Percentiles rank a stretch among this genome's conserved stretches.
These are phyloP conservation scores for Venturia effusa DNA, from an alignment of 2,329 filamentous ascomycete species.

Conservation along the genomic window DNA sequence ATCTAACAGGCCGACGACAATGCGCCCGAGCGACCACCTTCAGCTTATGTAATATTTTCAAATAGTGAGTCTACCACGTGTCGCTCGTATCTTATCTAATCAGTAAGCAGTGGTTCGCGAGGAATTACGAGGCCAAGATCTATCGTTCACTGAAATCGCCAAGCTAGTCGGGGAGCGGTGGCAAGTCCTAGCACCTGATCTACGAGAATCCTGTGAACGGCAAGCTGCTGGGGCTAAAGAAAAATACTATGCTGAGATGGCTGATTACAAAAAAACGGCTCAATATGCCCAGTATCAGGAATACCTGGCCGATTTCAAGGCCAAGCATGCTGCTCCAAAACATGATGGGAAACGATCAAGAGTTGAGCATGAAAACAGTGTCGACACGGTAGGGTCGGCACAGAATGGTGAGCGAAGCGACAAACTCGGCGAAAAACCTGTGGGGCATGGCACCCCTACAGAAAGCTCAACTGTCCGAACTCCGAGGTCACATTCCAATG, in stretches of 20 bases:
- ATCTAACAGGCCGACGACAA: constrained; percentile 48
- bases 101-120: constrained; percentile 57
- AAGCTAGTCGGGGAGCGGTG: constrained; percentile 74
- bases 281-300: constrained; percentile 57
- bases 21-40: constrained; percentile 69
- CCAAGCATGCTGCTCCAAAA: constrained; percentile 44
- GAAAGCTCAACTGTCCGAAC: background rate
- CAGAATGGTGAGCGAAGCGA: background rate
- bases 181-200: constrained; percentile 56
- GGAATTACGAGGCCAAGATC: constrained; percentile 61
- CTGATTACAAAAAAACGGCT: constrained; percentile 66
- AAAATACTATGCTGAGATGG: constrained; percentile 60
- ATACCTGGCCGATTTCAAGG: constrained; percentile 69
- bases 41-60: constrained; percentile 76
- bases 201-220: constrained; percentile 63
- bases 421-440: background rate
- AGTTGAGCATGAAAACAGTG: constrained; percentile 28
- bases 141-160: constrained; percentile 75
- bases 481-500: constrained; percentile 3
- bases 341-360: constrained; percentile 34
- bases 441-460: background rate
- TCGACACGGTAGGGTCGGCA: constrained; percentile 22
- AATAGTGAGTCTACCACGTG: constrained; percentile 50
- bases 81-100: constrained; percentile 9
- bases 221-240: constrained; percentile 66